Conservation (phyloP, 2,329 filamentous ascomycete species). For the Talaromyces sp. region DNA sequence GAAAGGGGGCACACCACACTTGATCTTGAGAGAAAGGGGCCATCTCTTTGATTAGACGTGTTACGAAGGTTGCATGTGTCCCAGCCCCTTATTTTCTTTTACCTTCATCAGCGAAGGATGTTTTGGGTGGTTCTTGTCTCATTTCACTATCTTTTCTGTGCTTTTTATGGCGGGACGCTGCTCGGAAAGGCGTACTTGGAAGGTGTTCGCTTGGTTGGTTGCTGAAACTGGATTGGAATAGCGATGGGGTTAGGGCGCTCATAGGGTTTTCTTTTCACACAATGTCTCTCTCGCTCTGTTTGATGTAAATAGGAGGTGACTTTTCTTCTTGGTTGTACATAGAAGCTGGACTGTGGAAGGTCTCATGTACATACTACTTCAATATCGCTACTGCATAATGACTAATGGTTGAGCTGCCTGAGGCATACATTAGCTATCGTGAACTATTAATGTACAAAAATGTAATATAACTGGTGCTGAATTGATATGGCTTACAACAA, state of each 20-base stretch:
- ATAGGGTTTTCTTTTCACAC: background rate
- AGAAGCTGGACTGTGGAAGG: slow-evolving; percentile 10
- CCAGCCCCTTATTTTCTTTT: background rate
- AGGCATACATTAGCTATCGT: slow-evolving; percentile 1
- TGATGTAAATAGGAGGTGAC: slow-evolving; percentile 7
- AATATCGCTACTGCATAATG: slow-evolving; percentile 5
- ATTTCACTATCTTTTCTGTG: background rate
- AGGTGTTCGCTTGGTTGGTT: background rate
- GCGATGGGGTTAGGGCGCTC: background rate
- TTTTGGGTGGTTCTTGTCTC: background rate
- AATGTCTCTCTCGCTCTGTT: background rate
- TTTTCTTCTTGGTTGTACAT: background rate
- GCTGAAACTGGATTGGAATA: background rate
- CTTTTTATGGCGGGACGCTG: background rate
- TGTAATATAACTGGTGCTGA: background rate
- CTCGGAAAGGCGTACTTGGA: background rate
- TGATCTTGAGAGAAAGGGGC: background rate
- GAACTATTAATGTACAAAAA: slow-evolving; percentile 12
- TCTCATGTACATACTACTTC: slow-evolving; percentile 13
- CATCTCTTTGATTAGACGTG: background rate
- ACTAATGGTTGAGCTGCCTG: slow-evolving; percentile 4
- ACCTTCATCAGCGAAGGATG: background rate
- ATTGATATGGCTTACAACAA: slow-evolving; percentile 2
- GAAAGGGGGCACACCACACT: slow-evolving; percentile 1
- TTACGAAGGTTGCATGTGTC: background rate